Percentiles rank a stretch among this genome's conserved stretches.
Conservation (phyloP, 306 rosid genomes). For the Quercus suber region DNA sequence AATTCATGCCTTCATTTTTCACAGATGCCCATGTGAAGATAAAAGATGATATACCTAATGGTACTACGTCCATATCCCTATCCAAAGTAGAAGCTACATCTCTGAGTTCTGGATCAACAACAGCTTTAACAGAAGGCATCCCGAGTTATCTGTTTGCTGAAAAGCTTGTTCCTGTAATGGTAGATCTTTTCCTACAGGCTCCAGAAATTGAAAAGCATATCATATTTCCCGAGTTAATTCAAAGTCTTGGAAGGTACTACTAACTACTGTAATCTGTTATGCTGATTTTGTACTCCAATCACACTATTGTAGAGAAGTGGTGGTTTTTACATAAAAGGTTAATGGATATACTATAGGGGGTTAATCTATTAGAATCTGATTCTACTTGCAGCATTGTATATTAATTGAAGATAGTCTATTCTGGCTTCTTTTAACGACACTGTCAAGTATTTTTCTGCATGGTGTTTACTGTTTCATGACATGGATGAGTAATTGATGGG, state of each 20-base stretch:
- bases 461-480: not conserved
- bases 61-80: conserved; percentile 43
- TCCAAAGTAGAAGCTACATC: conserved; percentile 42
- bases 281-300: conserved; percentile 7
- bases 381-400: not conserved
- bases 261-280: conserved; percentile 22
- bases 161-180: conserved; percentile 82
- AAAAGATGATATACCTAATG: conserved; percentile 48
- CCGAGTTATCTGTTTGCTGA: conserved; percentile 76
- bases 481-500: not conserved
- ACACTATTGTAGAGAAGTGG: conserved; percentile 3
- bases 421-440: not conserved
- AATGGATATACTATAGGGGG: not conserved
- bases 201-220: conserved; percentile 72
- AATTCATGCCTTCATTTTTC: conserved; percentile 24
- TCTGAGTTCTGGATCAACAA: conserved; percentile 46
- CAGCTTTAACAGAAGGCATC: conserved; percentile 40
- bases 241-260: conserved; percentile 94
- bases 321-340: not conserved
- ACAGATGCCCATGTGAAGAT: conserved; percentile 48
- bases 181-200: conserved; percentile 81
- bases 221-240: conserved; percentile 88
- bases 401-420: not conserved
- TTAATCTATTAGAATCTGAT: not conserved
- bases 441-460: not conserved